These are phyloP conservation scores for Penicillium arizonense DNA, from an alignment of 495 filamentous ascomycete genomes.

Conservation along the genomic window DNA sequence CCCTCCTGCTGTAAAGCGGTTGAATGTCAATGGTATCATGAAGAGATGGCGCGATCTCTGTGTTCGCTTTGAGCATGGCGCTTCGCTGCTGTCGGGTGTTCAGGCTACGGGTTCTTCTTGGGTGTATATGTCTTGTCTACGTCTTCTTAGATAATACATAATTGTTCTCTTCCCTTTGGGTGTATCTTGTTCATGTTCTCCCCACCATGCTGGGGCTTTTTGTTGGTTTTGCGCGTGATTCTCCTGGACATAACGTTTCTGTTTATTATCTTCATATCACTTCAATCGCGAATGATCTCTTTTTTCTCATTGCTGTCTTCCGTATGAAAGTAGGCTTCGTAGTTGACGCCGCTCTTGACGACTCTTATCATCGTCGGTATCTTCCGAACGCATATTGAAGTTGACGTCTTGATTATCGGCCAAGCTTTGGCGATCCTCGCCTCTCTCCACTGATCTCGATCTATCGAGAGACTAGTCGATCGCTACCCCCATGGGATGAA, in stretches of 20 bases:
- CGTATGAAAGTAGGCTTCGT: too few relatives aligned
- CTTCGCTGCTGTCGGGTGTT: slow-evolving; percentile 7
- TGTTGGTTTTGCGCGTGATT: slow-evolving; percentile 9
- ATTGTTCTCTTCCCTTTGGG: slow-evolving; percentile 7
- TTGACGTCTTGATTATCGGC: too few relatives aligned
- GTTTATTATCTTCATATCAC: slow-evolving; percentile 1
- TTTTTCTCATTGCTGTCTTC: not conserved
- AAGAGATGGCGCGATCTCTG: slow-evolving; percentile 6
- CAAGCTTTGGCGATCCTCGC: too few relatives aligned
- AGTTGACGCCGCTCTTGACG: too few relatives aligned
- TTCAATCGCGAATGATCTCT: slow-evolving; percentile 5
- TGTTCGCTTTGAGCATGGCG: not conserved
- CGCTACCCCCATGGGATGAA: too few relatives aligned
- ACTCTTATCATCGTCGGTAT: too few relatives aligned
- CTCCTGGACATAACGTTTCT: slow-evolving; percentile 24
- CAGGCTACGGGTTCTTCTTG: slow-evolving; percentile 10
- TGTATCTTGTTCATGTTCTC: slow-evolving; percentile 12
- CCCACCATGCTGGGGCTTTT: not conserved
- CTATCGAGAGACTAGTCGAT: too few relatives aligned
- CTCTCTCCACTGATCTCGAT: too few relatives aligned
- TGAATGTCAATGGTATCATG: slow-evolving; percentile 7
- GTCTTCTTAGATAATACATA: slow-evolving; percentile 28
- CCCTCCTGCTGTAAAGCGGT: slow-evolving; percentile 67
- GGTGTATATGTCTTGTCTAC: slow-evolving; percentile 28
- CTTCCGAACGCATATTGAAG: too few relatives aligned